phyloP scores from a whole-genome alignment of 371 early-diverging fungal species.

The Haplosporangium sp. region DNA sequence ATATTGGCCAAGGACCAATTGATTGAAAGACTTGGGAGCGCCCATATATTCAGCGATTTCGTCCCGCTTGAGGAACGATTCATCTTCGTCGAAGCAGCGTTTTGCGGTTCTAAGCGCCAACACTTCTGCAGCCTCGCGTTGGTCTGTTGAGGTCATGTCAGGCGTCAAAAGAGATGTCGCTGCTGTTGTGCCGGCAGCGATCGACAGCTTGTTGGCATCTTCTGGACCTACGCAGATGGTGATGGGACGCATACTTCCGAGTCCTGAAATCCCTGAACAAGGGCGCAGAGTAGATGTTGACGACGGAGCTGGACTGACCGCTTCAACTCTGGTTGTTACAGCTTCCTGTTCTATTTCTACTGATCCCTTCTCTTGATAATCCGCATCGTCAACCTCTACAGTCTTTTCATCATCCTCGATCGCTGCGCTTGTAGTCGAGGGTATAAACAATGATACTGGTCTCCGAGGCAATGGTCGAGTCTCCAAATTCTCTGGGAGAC shows the following conservation, averaged over 20 bases:
- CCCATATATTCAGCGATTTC: conserved; percentile 42
- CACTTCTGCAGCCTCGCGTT: not conserved
- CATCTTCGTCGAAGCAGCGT: conserved; percentile 35
- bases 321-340: not conserved
- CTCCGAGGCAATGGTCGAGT: conserved; percentile 13
- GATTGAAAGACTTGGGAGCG: conserved; percentile 58
- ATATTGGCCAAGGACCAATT: conserved; percentile 69
- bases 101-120: conserved; percentile 12
- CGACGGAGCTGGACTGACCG: not conserved
- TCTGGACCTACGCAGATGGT: conserved; percentile 28
- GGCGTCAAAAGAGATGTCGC: conserved; percentile 7
- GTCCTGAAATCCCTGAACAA: not conserved
- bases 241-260: conserved; percentile 3
- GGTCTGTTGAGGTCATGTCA: conserved; percentile 1
- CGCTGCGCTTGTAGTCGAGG: not conserved
- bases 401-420: conserved; percentile 2
- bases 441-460: conserved; percentile 35
- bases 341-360: not conserved
- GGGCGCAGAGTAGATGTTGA: not conserved
- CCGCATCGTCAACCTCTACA: conserved; percentile 2
- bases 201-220: conserved; percentile 4
- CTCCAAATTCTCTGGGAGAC: conserved; percentile 13
- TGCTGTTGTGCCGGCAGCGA: not conserved
- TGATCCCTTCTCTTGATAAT: not conserved
- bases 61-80: conserved; percentile 22